Percentiles rank a stretch among this genome's conserved stretches.
Conservation (phyloP, 768 basidiomycete species). For the Auriscalpium orientale region DNA sequence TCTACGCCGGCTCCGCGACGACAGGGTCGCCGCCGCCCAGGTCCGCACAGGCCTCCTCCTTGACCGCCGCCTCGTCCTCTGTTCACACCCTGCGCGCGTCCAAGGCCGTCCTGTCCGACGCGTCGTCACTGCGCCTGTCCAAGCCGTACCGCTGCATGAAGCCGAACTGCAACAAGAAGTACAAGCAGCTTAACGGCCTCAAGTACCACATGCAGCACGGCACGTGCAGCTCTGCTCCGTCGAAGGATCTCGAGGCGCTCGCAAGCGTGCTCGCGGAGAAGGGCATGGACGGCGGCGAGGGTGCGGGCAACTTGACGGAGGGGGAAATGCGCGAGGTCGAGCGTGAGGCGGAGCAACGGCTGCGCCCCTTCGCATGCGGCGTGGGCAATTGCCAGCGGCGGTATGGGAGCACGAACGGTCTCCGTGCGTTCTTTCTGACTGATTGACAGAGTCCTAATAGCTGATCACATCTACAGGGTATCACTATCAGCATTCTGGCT, state of each 20-base stretch:
- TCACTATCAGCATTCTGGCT: too few species aligned
- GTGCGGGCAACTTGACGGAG: constrained; percentile 40
- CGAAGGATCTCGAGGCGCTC: constrained; percentile 74
- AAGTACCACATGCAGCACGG: constrained; percentile 95
- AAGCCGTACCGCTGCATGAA: constrained; percentile 94
- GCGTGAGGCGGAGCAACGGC: constrained; percentile 74
- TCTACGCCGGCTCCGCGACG: constrained; percentile 28
- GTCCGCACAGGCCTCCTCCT: constrained; percentile 21
- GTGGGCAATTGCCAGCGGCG: constrained; percentile 80
- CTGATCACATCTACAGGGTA: too few species aligned
- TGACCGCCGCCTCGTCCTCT: constrained; percentile 16
- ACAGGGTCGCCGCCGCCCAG: constrained; percentile 34
- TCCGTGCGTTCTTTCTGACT: too few species aligned
- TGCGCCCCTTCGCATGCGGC: constrained; percentile 84
- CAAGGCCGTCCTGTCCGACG: constrained; percentile 40
- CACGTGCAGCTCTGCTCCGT: constrained; percentile 89
- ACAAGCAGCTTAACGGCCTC: constrained; percentile 92
- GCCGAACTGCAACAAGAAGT: constrained; percentile 90
- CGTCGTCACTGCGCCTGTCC: constrained; percentile 57
- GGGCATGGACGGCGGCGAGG: constrained; percentile 26
- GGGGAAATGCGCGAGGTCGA: constrained; percentile 66
- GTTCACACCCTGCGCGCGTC: constrained; percentile 29
- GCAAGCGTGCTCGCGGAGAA: constrained; percentile 58
- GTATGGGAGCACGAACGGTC: constrained; percentile 98
- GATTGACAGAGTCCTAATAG: too few species aligned